phyloP scores from a whole-genome alignment of 106 monocot genomes.

The Dendrobium huoshanense region DNA sequence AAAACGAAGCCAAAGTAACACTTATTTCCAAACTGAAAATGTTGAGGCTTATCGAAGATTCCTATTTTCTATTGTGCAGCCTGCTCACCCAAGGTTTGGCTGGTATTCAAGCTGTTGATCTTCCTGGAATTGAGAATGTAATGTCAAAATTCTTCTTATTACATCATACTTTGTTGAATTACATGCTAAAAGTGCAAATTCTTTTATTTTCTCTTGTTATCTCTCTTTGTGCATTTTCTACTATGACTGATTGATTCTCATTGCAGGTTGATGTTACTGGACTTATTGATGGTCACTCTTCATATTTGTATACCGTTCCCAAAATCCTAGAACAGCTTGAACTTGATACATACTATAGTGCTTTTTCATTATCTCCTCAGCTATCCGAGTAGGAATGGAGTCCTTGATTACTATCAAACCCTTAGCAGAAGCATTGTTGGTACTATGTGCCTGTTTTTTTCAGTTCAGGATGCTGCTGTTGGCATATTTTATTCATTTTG shows the following conservation, averaged over 20 bases:
- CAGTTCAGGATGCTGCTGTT: too few species aligned
- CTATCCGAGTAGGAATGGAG: neutral
- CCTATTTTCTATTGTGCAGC: conserved; percentile 22
- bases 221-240: neutral
- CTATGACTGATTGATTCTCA: neutral
- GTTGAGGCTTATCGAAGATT: neutral
- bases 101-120: conserved; percentile 66
- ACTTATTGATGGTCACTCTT: conserved; percentile 59
- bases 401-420: neutral
- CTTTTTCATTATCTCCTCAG: conserved; percentile 16
- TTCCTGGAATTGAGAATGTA: conserved; percentile 74
- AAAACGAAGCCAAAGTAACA: neutral
- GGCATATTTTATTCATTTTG: too few species aligned
- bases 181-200: too few species aligned
- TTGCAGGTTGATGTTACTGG: conserved; percentile 70
- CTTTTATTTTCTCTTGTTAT: neutral
- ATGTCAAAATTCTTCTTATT: neutral
- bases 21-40: neutral
- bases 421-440: too few species aligned
- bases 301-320: conserved; percentile 34
- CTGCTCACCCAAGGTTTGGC: conserved; percentile 73
- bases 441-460: too few species aligned
- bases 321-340: conserved; percentile 59
- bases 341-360: conserved; percentile 50
- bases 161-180: too few species aligned